Evolutionary conservation across 176 grass and related monocot species (phyloP).

Genomic region (Calamus simplicifolius): DNA sequence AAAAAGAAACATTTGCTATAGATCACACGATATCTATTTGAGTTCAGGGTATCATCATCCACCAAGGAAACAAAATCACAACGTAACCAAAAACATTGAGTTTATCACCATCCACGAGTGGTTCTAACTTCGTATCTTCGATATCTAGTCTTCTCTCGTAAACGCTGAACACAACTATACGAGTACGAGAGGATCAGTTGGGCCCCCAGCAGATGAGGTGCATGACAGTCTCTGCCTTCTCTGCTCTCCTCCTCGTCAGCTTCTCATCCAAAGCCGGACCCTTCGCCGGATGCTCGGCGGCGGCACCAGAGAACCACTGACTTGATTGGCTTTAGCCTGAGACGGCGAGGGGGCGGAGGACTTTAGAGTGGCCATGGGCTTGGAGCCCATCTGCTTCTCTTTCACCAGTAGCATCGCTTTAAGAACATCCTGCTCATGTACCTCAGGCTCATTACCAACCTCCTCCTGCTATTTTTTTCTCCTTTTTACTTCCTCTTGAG

Average conservation of each 20-base stretch:
- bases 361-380: background rate
- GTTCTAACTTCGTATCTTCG: no score
- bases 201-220: slow-evolving; percentile 45
- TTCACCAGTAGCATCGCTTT: slow-evolving; percentile 16
- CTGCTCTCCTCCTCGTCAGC: slow-evolving; percentile 11
- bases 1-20: no score
- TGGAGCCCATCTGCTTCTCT: slow-evolving; percentile 10
- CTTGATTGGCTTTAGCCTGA: background rate
- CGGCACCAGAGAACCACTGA: background rate
- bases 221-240: slow-evolving; percentile 34
- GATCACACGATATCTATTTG: no score
- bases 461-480: no score
- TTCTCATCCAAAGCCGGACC: slow-evolving; percentile 6
- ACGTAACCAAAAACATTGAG: no score
- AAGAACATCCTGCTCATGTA: slow-evolving; percentile 19
- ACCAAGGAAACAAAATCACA: no score
- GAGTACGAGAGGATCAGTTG: background rate
- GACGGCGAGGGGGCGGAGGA: slow-evolving; percentile 1
- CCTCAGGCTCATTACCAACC: slow-evolving; percentile 40
- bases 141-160: no score
- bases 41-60: no score
- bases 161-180: no score
- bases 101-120: no score
- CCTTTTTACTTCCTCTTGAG: no score
- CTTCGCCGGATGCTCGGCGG: slow-evolving; percentile 2